phyloP scores from a whole-genome alignment of 805 yeast genomes.

The Spathaspora arborariae region DNA sequence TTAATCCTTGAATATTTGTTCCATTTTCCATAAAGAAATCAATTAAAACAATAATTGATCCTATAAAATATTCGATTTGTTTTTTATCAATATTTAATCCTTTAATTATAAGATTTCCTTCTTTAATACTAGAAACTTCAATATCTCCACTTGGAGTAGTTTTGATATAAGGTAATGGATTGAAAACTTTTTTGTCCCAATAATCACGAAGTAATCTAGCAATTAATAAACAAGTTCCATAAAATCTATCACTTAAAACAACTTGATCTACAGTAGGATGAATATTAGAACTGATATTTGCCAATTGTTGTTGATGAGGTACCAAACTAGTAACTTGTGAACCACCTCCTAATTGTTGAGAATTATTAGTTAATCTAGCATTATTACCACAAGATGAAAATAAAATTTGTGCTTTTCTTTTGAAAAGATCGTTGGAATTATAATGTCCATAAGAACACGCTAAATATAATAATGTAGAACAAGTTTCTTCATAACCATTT shows the following conservation, averaged over 20 bases:
- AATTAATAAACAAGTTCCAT: constrained; percentile 76
- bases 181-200: constrained; percentile 75
- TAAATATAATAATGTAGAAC: constrained; percentile 80
- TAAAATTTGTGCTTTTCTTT: constrained; percentile 45
- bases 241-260: constrained; percentile 86
- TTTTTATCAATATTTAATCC: constrained; percentile 44
- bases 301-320: constrained; percentile 13
- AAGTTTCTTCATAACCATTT: constrained; percentile 86
- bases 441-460: constrained; percentile 65
- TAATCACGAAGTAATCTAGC: constrained; percentile 73
- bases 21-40: constrained; percentile 69
- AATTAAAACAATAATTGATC: constrained; percentile 64
- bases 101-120: constrained; percentile 40
- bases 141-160: constrained; percentile 33
- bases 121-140: constrained; percentile 36
- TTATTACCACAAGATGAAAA: constrained; percentile 54
- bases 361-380: constrained; percentile 35
- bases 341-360: constrained; percentile 2
- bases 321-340: constrained; percentile 5
- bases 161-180: constrained; percentile 39
- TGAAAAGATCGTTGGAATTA: constrained; percentile 46
- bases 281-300: constrained; percentile 11
- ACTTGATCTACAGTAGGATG: constrained; percentile 63
- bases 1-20: constrained; percentile 55
- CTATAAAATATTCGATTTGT: constrained; percentile 65